Evolutionary conservation across 2,329 filamentous ascomycete species (phyloP), one percentile per base, ranked within the genome.

Genomic region (Esteya vermicola): DNA sequence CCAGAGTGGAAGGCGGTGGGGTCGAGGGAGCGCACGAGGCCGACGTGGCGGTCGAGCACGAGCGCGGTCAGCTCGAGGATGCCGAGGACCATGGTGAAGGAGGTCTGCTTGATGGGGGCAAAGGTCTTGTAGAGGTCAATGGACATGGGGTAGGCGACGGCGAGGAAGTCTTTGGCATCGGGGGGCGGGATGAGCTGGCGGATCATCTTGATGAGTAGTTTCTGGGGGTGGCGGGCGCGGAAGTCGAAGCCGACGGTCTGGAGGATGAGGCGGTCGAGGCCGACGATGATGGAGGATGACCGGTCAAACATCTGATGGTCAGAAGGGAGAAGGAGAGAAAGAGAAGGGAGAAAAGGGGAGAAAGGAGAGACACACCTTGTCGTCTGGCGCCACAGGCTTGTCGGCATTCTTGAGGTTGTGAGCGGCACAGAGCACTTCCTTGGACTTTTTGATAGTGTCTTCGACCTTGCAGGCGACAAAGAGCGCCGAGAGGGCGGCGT

Each of bases 381-480:
- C 86, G 57, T 96, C 89, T 4, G 83, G 74, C 16, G 81, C 81
- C 28, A 57, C 81, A 59, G 59, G 85, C 70, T 58, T 82, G 57
- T 61, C 79, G 49, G 52, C 73, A 54, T 60, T 72, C 60, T 86
- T 91, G 28, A 93, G 64, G 54, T 94, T 95, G 60, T 89, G 85
- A 20, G 85, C 81, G 1, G 88, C 86, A 43, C 85, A 93, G 14
- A 96, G 67, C 45, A 98, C 93, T 47, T 98, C 91, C 43, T 75
- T 78, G 4, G 85, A 93, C 64, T 96, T 96, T 63, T 98, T 98
- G 49, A 95, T 73, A 1, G 91, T 98, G 58, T 98, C 91, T 59
- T 98, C 91, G 34, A 93, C 86, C 63, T 98, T 98, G 67, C 89
- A 96, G 3, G 88, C 88, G 3, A 88, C 83, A 53, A 96, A 89